Evolutionary conservation across 2,329 filamentous ascomycete genomes (phyloP), one percentile per base, ranked within the genome.

Genomic region (Fusarium sacchari): DNA sequence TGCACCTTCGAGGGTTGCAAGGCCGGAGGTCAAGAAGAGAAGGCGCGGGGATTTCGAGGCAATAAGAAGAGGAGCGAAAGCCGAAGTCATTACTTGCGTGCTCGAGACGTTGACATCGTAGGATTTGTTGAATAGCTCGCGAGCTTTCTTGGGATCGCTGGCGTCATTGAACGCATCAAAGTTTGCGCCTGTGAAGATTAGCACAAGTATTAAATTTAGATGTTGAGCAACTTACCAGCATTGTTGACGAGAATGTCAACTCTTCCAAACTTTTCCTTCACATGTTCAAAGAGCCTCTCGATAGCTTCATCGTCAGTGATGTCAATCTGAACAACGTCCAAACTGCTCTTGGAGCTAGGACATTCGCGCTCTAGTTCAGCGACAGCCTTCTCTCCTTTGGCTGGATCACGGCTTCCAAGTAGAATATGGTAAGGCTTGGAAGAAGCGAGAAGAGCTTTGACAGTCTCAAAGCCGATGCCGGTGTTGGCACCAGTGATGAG

Each of bases 401-500:
- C 80, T 1, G 86, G 30, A 3, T 82, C 84, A 5, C 90, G 86
- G 43, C 84, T 85, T 37, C 89, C 89, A 8, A 92, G 76, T 30
- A 91, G 76, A 63, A 92, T 84, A 14, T 86, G 82, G 78, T 91
- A 91, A 5, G 84, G n/a, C 14, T 80, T 81, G 1, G 77, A 36
- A 0, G 89, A 88, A 17, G 80, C 71, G 49, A 84, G 81, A 1
- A 92, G 81, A 3, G 88, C 86, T 69, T 87, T 89, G 56, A 91
- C 85, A 13, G 83, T 85, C 72, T 92, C 86, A 42, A 85, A 87
- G 6, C 91, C 90, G 26, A 92, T 85, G 22, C 90, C 90, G 0
- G 86, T 90, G 73, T 90, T 91, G 67, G 84, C 89, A 40, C 90
- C 90, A 5, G 90, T 91, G 70, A 91, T 85, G 47, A 91, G 79